These are phyloP conservation scores for Gyromitra esculenta DNA, from an alignment of 2,329 filamentous ascomycete genomes.

Conservation along the genomic window DNA sequence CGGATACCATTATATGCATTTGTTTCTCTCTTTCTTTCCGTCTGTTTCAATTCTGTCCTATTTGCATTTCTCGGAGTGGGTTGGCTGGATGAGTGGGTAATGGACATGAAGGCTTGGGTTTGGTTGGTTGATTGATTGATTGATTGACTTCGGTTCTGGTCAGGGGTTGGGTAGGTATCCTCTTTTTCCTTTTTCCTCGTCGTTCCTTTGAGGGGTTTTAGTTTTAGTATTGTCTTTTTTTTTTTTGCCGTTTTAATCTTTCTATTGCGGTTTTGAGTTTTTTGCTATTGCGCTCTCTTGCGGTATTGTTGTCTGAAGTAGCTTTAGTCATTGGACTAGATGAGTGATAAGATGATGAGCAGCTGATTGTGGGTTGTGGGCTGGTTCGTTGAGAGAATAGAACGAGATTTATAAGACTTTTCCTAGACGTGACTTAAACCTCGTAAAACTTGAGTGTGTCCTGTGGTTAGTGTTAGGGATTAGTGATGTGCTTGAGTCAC, in stretches of 20 bases:
- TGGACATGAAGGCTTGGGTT: not conserved
- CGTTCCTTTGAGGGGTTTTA: not conserved
- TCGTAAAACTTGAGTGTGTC: not conserved
- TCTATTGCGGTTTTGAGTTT: not conserved
- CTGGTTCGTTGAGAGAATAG: not conserved
- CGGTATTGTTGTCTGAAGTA: not conserved
- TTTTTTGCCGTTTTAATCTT: not conserved
- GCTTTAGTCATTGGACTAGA: not conserved
- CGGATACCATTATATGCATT: not conserved
- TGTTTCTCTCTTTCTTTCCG: not conserved
- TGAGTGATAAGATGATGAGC: not conserved
- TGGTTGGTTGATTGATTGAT: not conserved
- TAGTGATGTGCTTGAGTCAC: not conserved
- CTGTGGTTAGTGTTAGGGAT: not conserved
- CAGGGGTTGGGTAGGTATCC: not conserved
- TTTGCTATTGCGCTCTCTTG: not conserved
- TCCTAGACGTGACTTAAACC: not conserved
- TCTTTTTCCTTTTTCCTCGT: not conserved
- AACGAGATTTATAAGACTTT: not conserved
- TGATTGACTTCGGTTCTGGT: not conserved
- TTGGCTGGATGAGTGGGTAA: not conserved
- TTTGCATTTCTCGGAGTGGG: conserved; percentile 13
- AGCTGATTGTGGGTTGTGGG: no score
- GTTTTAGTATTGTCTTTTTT: not conserved
- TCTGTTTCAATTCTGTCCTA: not conserved